Percentiles rank a stretch among this genome's conserved stretches.
Conservation (phyloP, 768 basidiomycete species). For the Russula dissimulans region DNA sequence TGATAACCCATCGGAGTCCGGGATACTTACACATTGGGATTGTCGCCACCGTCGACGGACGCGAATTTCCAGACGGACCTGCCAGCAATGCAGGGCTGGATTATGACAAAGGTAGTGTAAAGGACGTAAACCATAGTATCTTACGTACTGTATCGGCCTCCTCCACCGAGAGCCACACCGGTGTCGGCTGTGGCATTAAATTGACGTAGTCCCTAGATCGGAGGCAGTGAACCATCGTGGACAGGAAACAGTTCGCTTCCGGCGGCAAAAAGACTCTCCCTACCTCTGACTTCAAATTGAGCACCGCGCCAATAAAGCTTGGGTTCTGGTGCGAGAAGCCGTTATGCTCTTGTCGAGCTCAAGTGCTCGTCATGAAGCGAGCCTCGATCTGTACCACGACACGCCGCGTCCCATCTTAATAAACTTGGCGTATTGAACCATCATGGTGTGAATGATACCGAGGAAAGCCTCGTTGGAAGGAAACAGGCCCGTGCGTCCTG, state of each 20-base stretch:
- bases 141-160: conserved; percentile 55
- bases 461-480: conserved; percentile 90
- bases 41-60: conserved; percentile 59
- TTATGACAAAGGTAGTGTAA: conserved; percentile 2
- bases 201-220: conserved; percentile 81
- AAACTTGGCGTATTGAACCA: conserved; percentile 86
- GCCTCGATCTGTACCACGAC: conserved; percentile 62
- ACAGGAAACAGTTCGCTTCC: conserved; percentile 83
- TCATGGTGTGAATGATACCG: conserved; percentile 84
- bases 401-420: conserved; percentile 67
- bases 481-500: conserved; percentile 77
- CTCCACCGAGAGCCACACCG: conserved; percentile 68
- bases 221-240: conserved; percentile 76
- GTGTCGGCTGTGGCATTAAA: conserved; percentile 76
- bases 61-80: conserved; percentile 82
- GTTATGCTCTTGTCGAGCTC: conserved; percentile 81
- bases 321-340: conserved; percentile 88
- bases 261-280: conserved; percentile 80
- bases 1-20: background rate
- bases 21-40: conserved; percentile 56
- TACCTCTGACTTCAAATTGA: conserved; percentile 61
- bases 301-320: conserved; percentile 77
- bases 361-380: conserved; percentile 84
- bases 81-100: conserved; percentile 75
- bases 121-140: background rate